phyloP scores from a whole-genome alignment of 345 rosid species.

The Lumnitzera littorea region DNA sequence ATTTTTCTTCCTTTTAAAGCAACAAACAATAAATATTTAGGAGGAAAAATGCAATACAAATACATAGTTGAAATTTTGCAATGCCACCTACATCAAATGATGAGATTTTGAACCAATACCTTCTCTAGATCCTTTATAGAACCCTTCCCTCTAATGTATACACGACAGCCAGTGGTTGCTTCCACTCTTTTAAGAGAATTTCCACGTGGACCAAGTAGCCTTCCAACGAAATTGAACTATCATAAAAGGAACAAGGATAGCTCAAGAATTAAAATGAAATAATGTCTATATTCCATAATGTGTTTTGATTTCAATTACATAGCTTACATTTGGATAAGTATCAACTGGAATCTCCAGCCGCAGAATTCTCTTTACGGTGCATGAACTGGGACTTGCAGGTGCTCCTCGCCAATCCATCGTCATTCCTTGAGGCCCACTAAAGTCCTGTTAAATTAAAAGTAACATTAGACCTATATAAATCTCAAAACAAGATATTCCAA shows the following conservation, averaged over 20 bases:
- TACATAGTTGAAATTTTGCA: too few relatives aligned
- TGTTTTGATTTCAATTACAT: not conserved
- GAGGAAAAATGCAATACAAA: not conserved
- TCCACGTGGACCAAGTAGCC: slow-evolving; percentile 97
- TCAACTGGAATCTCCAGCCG: slow-evolving; percentile 99
- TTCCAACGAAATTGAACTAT: slow-evolving; percentile 96
- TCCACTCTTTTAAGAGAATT: slow-evolving; percentile 97
- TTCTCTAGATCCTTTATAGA: slow-evolving; percentile 98
- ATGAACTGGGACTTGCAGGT: slow-evolving; percentile 92
- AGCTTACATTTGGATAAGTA: slow-evolving; percentile 66
- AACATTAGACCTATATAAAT: not conserved
- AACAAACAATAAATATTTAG: not conserved
- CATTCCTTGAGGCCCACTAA: slow-evolving; percentile 86
- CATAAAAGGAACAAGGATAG: not conserved
- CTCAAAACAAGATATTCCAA: too few relatives aligned
- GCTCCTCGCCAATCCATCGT: slow-evolving; percentile 99
- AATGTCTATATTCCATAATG: slow-evolving; percentile 1
- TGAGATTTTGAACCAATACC: slow-evolving; percentile 25
- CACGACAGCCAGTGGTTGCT: slow-evolving; percentile 95
- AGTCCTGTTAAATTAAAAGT: slow-evolving; percentile 37
- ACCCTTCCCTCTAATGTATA: slow-evolving; percentile 95
- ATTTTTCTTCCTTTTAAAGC: slow-evolving; percentile 27
- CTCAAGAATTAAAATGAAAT: not conserved
- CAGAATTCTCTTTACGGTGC: slow-evolving; percentile 85
- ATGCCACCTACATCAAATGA: too few relatives aligned